Evolutionary conservation across 1,284 basidiomycete species (phyloP), one percentile per base, ranked within the genome.

Genomic region (Inonotus obliquus): DNA sequence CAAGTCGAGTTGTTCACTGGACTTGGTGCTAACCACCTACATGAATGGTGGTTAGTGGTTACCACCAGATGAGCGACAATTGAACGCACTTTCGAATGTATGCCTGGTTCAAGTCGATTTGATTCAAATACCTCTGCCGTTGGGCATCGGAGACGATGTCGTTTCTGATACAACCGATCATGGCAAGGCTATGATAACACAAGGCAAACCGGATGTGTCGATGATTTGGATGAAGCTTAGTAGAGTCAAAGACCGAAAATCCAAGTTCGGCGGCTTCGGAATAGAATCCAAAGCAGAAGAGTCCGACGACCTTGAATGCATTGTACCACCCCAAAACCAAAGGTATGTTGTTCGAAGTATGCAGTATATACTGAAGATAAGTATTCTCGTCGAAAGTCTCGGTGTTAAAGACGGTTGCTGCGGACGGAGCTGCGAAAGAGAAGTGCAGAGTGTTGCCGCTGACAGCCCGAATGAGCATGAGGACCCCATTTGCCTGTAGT

Each of bases 291-390:
- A 86, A 75, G 60, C 82, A 84, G 67, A 81, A 88, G 51, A 83
- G 76, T 35, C 78, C 81, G 23, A 83, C 83, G 54, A 88, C 74
- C 77, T 86, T 87, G 76, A 83, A 85, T 19, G 84, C 76, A 66
- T 86, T 81, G 67, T 86, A 87, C 86, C 86, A 88, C 59, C 82
- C 85, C 67, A 86, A 71, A 1, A 79, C 77, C 19, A 86, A 73
- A 21, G 77, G 72, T 4, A 79, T 54, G 66, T 82, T 83, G 17
- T 80, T 81, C 1, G 79, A 78, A 14, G 71, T 76, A 53, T 69
- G 69, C 17, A 75, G 69, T 1, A 83, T 73, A 39, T 77, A 69
- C 6, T 72, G 72, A 6, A 82, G 68, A 66, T 82, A 88, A 25
- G 83, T 78, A 3, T 65, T 70, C 68, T 89, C 86, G n/a, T 75